Conservation (phyloP, 106 monocot genomes). For the Iris macrosiphon region DNA sequence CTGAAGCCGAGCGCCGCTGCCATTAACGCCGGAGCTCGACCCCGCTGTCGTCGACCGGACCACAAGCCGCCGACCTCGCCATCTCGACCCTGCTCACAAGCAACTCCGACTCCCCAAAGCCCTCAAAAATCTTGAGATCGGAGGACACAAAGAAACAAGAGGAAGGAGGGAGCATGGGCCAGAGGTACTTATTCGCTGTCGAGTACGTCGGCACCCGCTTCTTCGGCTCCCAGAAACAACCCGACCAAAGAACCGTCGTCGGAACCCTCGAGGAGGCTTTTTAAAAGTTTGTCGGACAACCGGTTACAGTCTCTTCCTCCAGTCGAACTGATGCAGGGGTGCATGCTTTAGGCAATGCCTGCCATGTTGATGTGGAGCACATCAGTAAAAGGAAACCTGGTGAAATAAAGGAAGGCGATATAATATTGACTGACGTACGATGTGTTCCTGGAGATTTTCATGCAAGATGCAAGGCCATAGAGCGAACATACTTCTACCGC, state of each 20-base stretch:
- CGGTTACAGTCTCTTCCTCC: conserved; percentile 61
- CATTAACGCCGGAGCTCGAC: too few species aligned
- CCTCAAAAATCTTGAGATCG: too few species aligned
- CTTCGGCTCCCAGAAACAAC: conserved; percentile 77
- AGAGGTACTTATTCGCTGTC: conserved; percentile 83
- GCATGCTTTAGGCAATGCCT: conserved; percentile 94
- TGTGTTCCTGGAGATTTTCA: conserved; percentile 83
- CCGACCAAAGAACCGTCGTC: conserved; percentile 37
- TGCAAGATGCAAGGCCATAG: conserved; percentile 79
- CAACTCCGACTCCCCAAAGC: too few species aligned
- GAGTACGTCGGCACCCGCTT: conserved; percentile 90
- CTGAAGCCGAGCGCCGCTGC: too few species aligned
- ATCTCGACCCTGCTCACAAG: too few species aligned
- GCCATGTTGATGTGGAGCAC: conserved; percentile 91
- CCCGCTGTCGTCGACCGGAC: too few species aligned
- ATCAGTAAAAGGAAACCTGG: conserved; percentile 88
- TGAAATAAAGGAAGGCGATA: conserved; percentile 91
- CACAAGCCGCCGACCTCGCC: too few species aligned
- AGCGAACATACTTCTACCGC: conserved; percentile 95
- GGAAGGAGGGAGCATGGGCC: too few species aligned
- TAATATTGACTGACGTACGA: conserved; percentile 69
- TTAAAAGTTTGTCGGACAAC: conserved; percentile 75
- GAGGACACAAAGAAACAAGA: too few species aligned
- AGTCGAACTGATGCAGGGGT: conserved; percentile 94
- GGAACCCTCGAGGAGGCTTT: conserved; percentile 90